phyloP scores from a whole-genome alignment of 106 monocot genomes.

The Dactylorhiza incarnata region DNA sequence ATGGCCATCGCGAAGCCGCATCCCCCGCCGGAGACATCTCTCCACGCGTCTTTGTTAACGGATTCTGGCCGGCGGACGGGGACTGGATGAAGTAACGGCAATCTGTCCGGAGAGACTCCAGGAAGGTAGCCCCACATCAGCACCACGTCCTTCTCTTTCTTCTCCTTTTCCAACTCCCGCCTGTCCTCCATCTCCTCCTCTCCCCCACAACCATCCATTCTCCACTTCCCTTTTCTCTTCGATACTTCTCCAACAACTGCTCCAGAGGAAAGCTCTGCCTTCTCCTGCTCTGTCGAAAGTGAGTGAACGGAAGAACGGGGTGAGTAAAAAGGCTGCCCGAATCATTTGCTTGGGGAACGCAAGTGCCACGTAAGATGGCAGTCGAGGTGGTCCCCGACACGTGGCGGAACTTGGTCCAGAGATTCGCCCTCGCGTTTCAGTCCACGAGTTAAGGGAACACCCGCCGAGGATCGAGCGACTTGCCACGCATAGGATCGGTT shows the following conservation, averaged over 20 bases:
- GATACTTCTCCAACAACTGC: conserved; percentile 2
- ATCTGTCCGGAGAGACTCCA: conserved; percentile 69
- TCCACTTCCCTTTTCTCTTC: not conserved
- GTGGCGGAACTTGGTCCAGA: conserved; percentile 30
- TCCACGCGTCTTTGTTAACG: conserved; percentile 49
- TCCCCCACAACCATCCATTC: conserved; percentile 16
- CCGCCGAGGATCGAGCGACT: no score
- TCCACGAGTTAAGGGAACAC: conserved; percentile 56
- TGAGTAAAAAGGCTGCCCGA: conserved; percentile 4
- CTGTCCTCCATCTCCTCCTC: conserved; percentile 31
- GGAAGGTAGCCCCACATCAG: conserved; percentile 98
- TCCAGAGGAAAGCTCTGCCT: not conserved
- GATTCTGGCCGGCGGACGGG: conserved; percentile 46
- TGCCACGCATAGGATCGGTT: no score
- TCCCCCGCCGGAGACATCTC: conserved; percentile 82
- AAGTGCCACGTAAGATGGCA: conserved; percentile 47
- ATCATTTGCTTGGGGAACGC: conserved; percentile 23
- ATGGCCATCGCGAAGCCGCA: conserved; percentile 96
- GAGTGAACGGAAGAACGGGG: no score
- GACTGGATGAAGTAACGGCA: conserved; percentile 57
- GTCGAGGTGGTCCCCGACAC: conserved; percentile 20
- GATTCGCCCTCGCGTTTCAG: conserved; percentile 13
- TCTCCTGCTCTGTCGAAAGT: no score
- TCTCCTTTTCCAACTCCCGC: conserved; percentile 9
- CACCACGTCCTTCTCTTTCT: conserved; percentile 21